Conservation (phyloP, 2,329 filamentous ascomycete genomes). For the Grosmannia huntii region DNA sequence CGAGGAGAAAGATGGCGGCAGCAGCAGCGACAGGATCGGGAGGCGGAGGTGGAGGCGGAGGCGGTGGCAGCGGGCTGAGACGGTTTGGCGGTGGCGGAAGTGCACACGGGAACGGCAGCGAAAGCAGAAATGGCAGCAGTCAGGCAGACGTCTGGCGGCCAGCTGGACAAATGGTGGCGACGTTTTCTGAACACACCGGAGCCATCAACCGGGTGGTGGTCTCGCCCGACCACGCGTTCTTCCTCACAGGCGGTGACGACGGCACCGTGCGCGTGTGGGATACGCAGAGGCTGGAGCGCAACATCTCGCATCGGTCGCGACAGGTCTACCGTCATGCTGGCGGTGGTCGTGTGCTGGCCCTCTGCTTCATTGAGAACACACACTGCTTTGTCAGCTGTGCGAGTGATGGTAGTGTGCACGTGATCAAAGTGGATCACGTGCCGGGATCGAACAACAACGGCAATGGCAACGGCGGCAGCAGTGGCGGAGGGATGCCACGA, state of each 20-base stretch:
- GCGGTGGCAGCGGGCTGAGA: neutral
- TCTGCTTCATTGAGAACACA: constrained; percentile 88
- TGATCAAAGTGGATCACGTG: constrained; percentile 61
- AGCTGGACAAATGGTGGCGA: constrained; percentile 69
- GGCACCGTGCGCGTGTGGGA: constrained; percentile 91
- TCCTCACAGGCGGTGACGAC: constrained; percentile 86
- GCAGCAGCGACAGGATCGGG: constrained; percentile 24
- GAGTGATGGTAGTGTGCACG: constrained; percentile 78
- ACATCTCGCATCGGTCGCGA: constrained; percentile 74
- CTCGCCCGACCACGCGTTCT: constrained; percentile 86
- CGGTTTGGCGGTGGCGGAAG: constrained; percentile 23
- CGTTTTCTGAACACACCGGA: constrained; percentile 76
- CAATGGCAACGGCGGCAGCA: constrained; percentile 8
- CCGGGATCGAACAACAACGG: too few species aligned
- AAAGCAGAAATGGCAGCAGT: constrained; percentile 15
- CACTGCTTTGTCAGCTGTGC: constrained; percentile 89
- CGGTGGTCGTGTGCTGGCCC: constrained; percentile 51
- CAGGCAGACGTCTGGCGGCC: constrained; percentile 64
- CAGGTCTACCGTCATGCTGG: constrained; percentile 69
- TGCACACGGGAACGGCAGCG: neutral
- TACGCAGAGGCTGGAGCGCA: constrained; percentile 75
- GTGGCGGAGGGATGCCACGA: constrained; percentile 24
- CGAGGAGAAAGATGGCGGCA: constrained; percentile 36
- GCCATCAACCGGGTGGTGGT: constrained; percentile 71
- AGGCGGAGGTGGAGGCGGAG: constrained; percentile 26